These are phyloP conservation scores for Wickerhamomyces subpelliculosus DNA, from an alignment of 805 yeast genomes.

Conservation along the genomic window DNA sequence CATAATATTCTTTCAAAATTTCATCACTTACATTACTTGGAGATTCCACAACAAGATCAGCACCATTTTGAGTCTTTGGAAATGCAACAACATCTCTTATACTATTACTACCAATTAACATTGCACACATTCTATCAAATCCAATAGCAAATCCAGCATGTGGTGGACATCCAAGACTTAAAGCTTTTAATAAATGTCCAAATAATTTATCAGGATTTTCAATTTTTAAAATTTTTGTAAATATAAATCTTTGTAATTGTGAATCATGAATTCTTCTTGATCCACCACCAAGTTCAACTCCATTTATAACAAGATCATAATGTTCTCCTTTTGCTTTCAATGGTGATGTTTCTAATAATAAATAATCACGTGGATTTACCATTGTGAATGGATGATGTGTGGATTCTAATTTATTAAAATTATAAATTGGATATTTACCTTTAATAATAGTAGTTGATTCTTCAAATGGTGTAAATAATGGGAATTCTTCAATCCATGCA, in stretches of 20 bases:
- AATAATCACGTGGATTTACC: conserved; percentile 69
- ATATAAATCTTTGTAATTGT: conserved; percentile 63
- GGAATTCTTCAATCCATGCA: conserved; percentile 89
- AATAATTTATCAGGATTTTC: conserved; percentile 54
- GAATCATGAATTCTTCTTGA: conserved; percentile 92
- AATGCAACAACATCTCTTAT: conserved; percentile 94
- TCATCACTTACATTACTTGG: conserved; percentile 59
- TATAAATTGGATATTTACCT: conserved; percentile 55
- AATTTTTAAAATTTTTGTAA: conserved; percentile 58
- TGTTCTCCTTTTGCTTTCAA: conserved; percentile 77
- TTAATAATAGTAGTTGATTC: conserved; percentile 11
- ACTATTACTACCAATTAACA: conserved; percentile 69
- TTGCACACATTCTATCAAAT: conserved; percentile 87
- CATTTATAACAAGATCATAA: conserved; percentile 89
- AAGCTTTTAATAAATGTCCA: conserved; percentile 79
- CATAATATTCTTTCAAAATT: conserved; percentile 49
- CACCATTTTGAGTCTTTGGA: conserved; percentile 87
- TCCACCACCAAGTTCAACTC: conserved; percentile 97
- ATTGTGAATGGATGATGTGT: conserved; percentile 98
- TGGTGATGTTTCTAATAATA: conserved; percentile 45
- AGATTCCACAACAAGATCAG: conserved; percentile 81
- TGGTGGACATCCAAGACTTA: conserved; percentile 93
- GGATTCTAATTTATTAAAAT: conserved; percentile 41
- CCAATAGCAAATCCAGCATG: conserved; percentile 98
- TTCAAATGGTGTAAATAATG: conserved; percentile 78